Conservation (phyloP, 495 filamentous ascomycete genomes). For the Aspergillus bridgeri region DNA sequence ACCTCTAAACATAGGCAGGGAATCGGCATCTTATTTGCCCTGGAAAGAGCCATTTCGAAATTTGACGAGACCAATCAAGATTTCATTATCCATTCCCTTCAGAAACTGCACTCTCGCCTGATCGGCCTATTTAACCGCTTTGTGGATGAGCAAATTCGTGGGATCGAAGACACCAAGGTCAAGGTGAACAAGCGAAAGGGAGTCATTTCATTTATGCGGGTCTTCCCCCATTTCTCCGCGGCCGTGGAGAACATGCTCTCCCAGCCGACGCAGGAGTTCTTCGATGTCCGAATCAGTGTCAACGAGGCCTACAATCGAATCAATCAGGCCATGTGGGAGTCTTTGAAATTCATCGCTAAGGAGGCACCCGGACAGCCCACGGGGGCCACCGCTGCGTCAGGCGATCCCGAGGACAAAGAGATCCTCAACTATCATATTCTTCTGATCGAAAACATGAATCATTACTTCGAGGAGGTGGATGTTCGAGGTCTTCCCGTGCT, state of each 20-base stretch:
- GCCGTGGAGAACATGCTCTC: constrained; percentile 79
- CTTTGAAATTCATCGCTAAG: constrained; percentile 90
- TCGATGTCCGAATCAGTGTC: constrained; percentile 67
- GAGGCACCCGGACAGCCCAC: constrained; percentile 66
- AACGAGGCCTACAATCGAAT: constrained; percentile 86
- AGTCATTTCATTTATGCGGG: constrained; percentile 88
- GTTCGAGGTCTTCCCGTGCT: constrained; percentile 69
- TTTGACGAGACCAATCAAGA: constrained; percentile 89
- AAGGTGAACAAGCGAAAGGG: constrained; percentile 98
- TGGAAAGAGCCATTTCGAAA: constrained; percentile 72
- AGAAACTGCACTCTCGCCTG: constrained; percentile 74
- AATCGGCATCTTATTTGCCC: constrained; percentile 76
- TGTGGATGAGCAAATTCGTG: constrained; percentile 89
- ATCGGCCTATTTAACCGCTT: constrained; percentile 79
- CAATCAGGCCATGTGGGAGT: constrained; percentile 96
- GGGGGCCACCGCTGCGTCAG: constrained; percentile 51
- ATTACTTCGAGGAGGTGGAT: constrained; percentile 89
- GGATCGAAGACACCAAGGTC: constrained; percentile 98
- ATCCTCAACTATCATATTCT: constrained; percentile 94
- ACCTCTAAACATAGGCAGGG: constrained; percentile 60
- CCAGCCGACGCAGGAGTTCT: constrained; percentile 49
- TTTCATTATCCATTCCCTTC: constrained; percentile 73
- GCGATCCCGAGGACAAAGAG: constrained; percentile 88
- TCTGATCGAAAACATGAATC: constrained; percentile 98
- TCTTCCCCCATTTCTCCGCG: constrained; percentile 80